A percentile compares a stretch with the other conserved stretches of the same genome.
These are phyloP conservation scores for Chaetomium tenue DNA, from an alignment of 495 filamentous ascomycete species.

Conservation along the genomic window DNA sequence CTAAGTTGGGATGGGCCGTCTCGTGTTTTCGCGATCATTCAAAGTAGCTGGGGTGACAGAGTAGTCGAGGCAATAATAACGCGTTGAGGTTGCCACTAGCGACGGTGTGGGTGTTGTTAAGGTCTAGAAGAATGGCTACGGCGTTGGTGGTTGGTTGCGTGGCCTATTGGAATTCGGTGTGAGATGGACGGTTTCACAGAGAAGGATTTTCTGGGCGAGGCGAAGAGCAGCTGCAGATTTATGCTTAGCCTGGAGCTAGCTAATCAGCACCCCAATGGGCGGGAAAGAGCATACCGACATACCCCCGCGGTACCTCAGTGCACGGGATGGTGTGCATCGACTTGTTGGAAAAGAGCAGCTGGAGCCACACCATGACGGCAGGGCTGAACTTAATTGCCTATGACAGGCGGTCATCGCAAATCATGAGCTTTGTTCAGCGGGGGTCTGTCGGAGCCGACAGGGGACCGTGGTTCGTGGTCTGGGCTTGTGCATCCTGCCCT, in stretches of 20 bases:
- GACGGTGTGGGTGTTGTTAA: neutral
- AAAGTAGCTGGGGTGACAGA: conserved; percentile 3
- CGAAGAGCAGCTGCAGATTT: conserved; percentile 19
- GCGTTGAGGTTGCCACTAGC: neutral
- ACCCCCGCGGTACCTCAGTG: neutral
- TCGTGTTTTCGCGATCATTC: conserved; percentile 21
- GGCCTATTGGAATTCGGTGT: conserved; percentile 16
- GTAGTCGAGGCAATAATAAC: too few species aligned
- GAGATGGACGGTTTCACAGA: conserved; percentile 19
- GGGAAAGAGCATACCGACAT: neutral
- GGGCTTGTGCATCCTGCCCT: neutral
- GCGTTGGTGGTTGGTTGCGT: conserved; percentile 8
- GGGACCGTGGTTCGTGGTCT: conserved; percentile 3
- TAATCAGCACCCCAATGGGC: conserved; percentile 10
- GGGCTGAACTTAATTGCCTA: neutral
- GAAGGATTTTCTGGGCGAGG: conserved; percentile 26
- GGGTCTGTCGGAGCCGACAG: conserved; percentile 10
- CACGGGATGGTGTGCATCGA: neutral
- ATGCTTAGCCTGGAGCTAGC: neutral
- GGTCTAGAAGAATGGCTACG: neutral
- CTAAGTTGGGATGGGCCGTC: conserved; percentile 13
- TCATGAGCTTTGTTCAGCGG: conserved; percentile 10
- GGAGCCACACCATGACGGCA: neutral
- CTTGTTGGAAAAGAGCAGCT: neutral
- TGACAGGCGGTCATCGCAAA: neutral